Evolutionary conservation across 202 grass and related monocot species (phyloP).

Genomic region (Schoenoplectus tabernaemontani): DNA sequence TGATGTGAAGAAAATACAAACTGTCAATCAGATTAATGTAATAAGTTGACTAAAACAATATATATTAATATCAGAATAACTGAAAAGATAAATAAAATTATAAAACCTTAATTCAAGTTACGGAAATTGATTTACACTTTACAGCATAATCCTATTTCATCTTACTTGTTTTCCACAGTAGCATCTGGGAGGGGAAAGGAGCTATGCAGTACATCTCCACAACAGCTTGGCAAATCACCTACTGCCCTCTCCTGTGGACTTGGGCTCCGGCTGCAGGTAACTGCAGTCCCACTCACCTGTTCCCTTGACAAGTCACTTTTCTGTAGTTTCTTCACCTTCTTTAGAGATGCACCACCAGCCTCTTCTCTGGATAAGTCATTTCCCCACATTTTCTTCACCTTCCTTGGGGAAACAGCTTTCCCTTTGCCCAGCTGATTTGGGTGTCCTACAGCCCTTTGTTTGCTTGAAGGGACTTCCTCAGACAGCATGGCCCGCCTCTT

Average conservation of each 20-base stretch:
- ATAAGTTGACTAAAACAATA: no score
- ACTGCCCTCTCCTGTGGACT: conserved; percentile 1
- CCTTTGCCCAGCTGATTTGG: not conserved
- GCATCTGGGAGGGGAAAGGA: conserved; percentile 50
- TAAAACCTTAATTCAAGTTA: no score
- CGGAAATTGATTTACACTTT: not conserved
- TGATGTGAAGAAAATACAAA: no score
- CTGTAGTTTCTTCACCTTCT: not conserved
- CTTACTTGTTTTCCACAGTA: conserved; percentile 55
- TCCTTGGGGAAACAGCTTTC: not conserved
- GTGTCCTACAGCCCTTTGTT: not conserved
- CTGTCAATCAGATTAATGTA: no score
- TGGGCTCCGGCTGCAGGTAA: not conserved
- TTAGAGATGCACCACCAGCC: not conserved
- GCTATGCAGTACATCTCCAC: conserved; percentile 28
- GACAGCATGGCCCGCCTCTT: not conserved
- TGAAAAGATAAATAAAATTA: no score
- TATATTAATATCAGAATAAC: no score
- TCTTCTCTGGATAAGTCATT: not conserved
- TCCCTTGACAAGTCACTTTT: not conserved
- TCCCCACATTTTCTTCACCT: not conserved
- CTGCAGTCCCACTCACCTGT: not conserved
- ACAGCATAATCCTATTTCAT: conserved; percentile 12
- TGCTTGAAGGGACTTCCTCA: not conserved
- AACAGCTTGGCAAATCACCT: conserved; percentile 17